phyloP scores from a whole-genome alignment of 306 rosid genomes.

The Cercis canadensis region DNA sequence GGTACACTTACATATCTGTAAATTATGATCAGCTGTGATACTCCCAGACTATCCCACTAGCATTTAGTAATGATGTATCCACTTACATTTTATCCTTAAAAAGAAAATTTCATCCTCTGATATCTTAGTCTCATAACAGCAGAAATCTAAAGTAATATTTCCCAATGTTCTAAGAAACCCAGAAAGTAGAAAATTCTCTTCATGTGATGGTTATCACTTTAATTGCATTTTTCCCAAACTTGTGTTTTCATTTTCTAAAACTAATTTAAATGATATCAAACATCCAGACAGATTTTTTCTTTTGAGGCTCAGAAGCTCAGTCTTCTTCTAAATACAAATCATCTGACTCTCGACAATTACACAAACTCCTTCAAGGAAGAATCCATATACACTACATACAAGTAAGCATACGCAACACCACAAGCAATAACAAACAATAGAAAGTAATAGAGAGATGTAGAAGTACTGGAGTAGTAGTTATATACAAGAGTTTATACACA shows the following conservation, averaged over 20 bases:
- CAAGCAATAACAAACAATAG: constrained; percentile 19
- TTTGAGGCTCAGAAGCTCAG: background rate
- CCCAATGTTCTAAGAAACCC: too few species aligned
- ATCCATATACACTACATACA: background rate
- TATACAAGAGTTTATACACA: background rate
- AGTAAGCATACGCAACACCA: background rate
- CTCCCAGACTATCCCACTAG: too few species aligned
- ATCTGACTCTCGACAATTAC: constrained; percentile 13
- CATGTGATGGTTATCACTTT: constrained; percentile 1
- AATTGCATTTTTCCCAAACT: constrained; percentile 14
- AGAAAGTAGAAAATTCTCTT: background rate
- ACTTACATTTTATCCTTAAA: too few species aligned
- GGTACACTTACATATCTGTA: too few species aligned
- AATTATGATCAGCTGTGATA: too few species aligned
- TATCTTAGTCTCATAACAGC: too few species aligned
- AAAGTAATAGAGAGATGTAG: constrained; percentile 15
- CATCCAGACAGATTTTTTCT: background rate
- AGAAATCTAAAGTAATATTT: too few species aligned
- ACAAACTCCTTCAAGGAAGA: constrained; percentile 33
- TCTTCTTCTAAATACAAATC: background rate
- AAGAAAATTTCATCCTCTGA: too few species aligned
- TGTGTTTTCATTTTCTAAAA: constrained; percentile 22
- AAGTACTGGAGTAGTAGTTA: too few species aligned
- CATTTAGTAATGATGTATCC: background rate
- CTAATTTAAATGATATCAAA: constrained; percentile 29